These are phyloP conservation scores for Neonectria hederae DNA, from an alignment of 2,329 filamentous ascomycete genomes.

Conservation along the genomic window DNA sequence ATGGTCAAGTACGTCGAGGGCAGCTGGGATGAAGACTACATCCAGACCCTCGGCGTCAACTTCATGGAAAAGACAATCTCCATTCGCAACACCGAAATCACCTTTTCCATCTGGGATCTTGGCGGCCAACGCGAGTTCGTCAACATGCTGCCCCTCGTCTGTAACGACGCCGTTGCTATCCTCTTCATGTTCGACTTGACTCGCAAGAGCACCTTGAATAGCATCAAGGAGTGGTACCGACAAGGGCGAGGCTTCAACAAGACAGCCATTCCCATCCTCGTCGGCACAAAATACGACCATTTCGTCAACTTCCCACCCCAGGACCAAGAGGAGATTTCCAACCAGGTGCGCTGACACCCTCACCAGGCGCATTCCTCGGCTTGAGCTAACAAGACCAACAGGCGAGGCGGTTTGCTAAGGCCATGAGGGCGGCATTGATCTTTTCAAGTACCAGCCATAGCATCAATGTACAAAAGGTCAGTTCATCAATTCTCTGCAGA, in stretches of 20 bases:
- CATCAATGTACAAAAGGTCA: conserved; percentile 98
- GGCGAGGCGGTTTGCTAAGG: conserved; percentile 95
- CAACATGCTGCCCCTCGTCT: conserved; percentile 99
- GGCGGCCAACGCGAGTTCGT: conserved; percentile 98
- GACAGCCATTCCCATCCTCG: conserved; percentile 97
- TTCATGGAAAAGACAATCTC: conserved; percentile 99
- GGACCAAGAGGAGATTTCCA: conserved; percentile 98
- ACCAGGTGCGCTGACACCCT: conserved; percentile 71
- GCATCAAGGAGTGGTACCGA: conserved; percentile 99
- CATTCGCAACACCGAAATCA: conserved; percentile 99
- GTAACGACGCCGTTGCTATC: conserved; percentile 98
- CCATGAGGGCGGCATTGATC: conserved; percentile 96
- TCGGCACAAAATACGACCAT: conserved; percentile 98
- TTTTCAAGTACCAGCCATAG: conserved; percentile 99
- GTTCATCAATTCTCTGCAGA: conserved; percentile 26
- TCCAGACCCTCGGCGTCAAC: conserved; percentile 97
- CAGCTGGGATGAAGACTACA: conserved; percentile 99
- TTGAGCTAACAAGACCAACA: conserved; percentile 49
- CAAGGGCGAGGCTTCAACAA: conserved; percentile 99
- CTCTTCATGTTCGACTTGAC: conserved; percentile 99
- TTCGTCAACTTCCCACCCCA: conserved; percentile 98
- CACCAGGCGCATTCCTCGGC: neutral
- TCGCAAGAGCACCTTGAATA: conserved; percentile 97
- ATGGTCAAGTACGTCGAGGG: conserved; percentile 99
- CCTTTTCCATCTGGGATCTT: conserved; percentile 98